phyloP scores from a whole-genome alignment of 2,329 filamentous ascomycete species.

The Penicillium psychrosexuale region DNA sequence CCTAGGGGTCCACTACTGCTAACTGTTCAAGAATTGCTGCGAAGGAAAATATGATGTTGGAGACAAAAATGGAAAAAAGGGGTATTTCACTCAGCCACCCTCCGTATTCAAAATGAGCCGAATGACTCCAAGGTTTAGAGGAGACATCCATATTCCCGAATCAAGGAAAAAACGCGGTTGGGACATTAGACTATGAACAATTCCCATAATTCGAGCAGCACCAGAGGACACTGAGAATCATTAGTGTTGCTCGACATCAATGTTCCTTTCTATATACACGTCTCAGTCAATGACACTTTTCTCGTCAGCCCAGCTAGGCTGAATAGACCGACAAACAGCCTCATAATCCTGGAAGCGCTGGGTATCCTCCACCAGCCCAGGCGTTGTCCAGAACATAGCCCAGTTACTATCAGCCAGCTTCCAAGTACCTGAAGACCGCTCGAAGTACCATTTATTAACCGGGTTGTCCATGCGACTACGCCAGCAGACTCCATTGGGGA shows the following conservation, averaged over 20 bases:
- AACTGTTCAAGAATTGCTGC: no score
- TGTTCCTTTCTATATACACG: not conserved
- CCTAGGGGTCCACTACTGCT: no score
- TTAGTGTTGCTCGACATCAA: no score
- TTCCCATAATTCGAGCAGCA: not conserved
- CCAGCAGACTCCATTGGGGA: slow-evolving; percentile 89
- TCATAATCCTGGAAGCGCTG: slow-evolving; percentile 66
- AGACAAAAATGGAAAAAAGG: no score
- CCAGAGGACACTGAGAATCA: not conserved
- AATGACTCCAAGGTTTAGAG: no score
- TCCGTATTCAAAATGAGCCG: no score
- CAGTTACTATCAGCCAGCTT: slow-evolving; percentile 80
- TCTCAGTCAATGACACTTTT: slow-evolving; percentile 53
- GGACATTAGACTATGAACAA: no score
- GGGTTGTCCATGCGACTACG: slow-evolving; percentile 84
- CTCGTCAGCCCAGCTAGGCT: slow-evolving; percentile 48
- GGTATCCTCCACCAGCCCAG: slow-evolving; percentile 55
- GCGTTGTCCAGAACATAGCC: slow-evolving; percentile 98
- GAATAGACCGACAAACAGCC: slow-evolving; percentile 65
- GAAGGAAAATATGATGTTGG: no score
- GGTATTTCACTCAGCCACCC: no score
- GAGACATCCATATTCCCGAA: no score
- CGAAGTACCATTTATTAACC: slow-evolving; percentile 99
- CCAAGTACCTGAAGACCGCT: slow-evolving; percentile 77
- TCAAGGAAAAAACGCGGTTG: no score